Base-by-base conservation (phyloP, 177 flowering plant genomes). In the Vitis hybrid region DNA sequence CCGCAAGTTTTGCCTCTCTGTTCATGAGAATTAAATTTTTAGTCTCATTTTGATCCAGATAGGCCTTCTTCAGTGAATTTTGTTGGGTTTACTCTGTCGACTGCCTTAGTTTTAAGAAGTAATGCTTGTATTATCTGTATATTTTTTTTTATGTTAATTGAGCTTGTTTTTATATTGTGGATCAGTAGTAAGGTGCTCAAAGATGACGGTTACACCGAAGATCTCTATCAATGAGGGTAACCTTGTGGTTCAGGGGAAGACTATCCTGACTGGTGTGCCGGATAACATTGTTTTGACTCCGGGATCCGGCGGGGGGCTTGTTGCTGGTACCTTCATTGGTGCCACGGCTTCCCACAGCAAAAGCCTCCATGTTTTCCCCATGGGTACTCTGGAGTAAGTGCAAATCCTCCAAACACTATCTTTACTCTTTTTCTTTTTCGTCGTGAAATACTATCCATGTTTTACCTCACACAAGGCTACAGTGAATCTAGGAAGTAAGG, bases 241-340 rank as follows among this genome's bases (percentile, higher is more conserved):
- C 78, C 85, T 93, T 6, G 84, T 93, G 75, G 94, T 93, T 66
- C 89, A 87, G n/a, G 97, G 93, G 52, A 90, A 87, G 86, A 86
- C 90, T 70, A 81, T 93, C 35, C 68, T 93, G 55, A 89, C 83
- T 13, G 88, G 87, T 56, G 92, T 93, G 16, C 96, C 96, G 2
- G 90, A 87, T 60, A 91, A 90, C 82, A 89, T 93, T 61, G 75
- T 85, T n/a, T 74, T 93, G 65, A 90, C 89, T 18, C 93, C 93
- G 0, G 87, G 86, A 4, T 62, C 92, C 0, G 90, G 91, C 6
- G 80, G 54, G 2, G 94, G 87, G 2, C 82, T 79, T 16, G 77
- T 82, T 6, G 78, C 83, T 52, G 96, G 94, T 52, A 87, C 91
- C 0, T 90, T 91, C 76, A 75, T 91, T 18, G 96, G 98, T 68